phyloP scores from a whole-genome alignment of 2,329 filamentous ascomycete genomes.

The Phyllosticta capitalensis region DNA sequence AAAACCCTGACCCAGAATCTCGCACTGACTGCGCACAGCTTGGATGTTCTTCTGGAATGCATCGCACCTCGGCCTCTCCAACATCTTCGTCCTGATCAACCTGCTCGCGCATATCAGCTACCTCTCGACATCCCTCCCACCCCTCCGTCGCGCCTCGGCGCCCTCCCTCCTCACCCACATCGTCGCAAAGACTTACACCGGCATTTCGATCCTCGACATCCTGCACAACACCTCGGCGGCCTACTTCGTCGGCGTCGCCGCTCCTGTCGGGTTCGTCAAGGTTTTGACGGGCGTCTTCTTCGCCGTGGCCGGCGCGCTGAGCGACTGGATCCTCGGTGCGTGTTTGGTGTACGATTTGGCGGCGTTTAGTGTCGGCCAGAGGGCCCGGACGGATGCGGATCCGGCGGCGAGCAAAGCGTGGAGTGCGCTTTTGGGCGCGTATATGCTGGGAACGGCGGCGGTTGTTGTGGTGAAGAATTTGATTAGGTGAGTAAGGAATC shows the following conservation, averaged over 20 bases:
- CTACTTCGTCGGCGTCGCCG: constrained; percentile 40
- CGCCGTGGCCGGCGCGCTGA: constrained; percentile 37
- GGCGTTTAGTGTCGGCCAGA: constrained; percentile 45
- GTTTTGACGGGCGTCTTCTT: constrained; percentile 46
- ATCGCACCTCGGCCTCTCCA: constrained; percentile 40
- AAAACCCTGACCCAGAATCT: constrained; percentile 21
- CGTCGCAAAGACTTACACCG: constrained; percentile 50
- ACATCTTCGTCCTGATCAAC: constrained; percentile 49
- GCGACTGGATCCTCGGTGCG: constrained; percentile 52
- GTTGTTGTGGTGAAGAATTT: constrained; percentile 44
- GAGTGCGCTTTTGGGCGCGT: constrained; percentile 43
- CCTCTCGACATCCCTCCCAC: constrained; percentile 38
- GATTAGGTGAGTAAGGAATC: background rate
- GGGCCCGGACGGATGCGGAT: constrained; percentile 18
- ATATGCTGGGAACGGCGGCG: constrained; percentile 42
- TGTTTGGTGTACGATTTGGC: constrained; percentile 51
- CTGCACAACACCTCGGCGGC: constrained; percentile 49
- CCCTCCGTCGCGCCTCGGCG: constrained; percentile 42
- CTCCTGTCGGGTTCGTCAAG: constrained; percentile 40
- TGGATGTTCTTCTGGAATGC: constrained; percentile 57
- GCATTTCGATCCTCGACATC: constrained; percentile 50
- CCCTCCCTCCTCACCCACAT: constrained; percentile 48
- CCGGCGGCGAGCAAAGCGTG: constrained; percentile 28
- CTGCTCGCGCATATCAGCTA: constrained; percentile 47
- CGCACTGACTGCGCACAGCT: constrained; percentile 13